Percentiles rank a stretch among this genome's conserved stretches.
phyloP scores from a whole-genome alignment of 2,329 filamentous ascomycete species.

The Pseudopyricularia javanii region DNA sequence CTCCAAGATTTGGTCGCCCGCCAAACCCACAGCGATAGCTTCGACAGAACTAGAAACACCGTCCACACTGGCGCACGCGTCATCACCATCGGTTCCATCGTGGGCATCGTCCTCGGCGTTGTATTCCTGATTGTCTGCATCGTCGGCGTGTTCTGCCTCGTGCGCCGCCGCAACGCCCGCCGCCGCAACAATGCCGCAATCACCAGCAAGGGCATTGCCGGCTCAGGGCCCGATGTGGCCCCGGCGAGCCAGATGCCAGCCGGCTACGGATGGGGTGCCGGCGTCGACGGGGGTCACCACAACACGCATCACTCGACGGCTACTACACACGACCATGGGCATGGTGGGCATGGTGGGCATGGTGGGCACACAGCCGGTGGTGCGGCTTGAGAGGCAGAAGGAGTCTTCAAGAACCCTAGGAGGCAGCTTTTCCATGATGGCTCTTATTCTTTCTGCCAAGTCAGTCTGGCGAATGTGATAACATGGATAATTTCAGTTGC shows the following conservation, averaged over 20 bases:
- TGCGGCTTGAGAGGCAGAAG: too few species aligned
- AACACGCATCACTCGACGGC: not conserved
- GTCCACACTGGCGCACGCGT: not conserved
- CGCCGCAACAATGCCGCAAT: not conserved
- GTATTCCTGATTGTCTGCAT: not conserved
- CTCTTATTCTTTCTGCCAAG: too few species aligned
- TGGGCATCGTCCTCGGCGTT: constrained; percentile 1
- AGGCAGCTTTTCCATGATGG: too few species aligned
- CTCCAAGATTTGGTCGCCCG: not conserved
- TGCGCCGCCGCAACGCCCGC: not conserved
- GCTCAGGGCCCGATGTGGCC: not conserved
- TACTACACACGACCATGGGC: not conserved
- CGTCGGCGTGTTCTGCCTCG: not conserved
- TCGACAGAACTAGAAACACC: not conserved
- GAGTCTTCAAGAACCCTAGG: too few species aligned
- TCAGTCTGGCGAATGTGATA: too few species aligned
- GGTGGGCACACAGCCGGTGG: too few species aligned
- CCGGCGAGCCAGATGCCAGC: not conserved
- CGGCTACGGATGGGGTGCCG: not conserved
- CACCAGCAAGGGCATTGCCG: not conserved
- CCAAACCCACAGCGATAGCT: not conserved
- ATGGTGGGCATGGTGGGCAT: not conserved
- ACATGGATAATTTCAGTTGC: too few species aligned
- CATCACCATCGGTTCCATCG: constrained; percentile 2
- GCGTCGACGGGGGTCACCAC: not conserved